Conservation (phyloP, 2,329 filamentous ascomycete species). For the Clonostachys chloroleuca region DNA sequence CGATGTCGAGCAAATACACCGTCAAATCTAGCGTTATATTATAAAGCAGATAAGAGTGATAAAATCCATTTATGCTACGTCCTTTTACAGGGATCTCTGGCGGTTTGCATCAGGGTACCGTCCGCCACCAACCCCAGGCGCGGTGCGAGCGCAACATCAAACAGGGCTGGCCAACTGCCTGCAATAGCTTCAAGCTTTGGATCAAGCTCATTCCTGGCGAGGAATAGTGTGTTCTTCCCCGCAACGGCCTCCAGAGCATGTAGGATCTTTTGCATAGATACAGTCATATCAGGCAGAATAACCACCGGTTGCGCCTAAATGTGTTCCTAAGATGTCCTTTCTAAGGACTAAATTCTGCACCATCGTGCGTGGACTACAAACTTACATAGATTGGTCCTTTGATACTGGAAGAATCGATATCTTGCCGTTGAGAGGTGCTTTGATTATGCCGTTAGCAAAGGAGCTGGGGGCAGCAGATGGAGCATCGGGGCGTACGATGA, state of each 20-base stretch:
- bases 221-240: slow-evolving; percentile 29
- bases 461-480: slow-evolving; percentile 48
- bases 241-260: slow-evolving; percentile 43
- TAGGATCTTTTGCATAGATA: slow-evolving; percentile 44
- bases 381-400: slow-evolving; percentile 39
- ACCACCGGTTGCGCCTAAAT: slow-evolving; percentile 33
- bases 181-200: slow-evolving; percentile 42
- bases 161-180: slow-evolving; percentile 47
- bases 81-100: slow-evolving; percentile 2
- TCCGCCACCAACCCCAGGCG: slow-evolving; percentile 46
- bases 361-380: slow-evolving; percentile 46
- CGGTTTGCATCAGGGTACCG: slow-evolving; percentile 24
- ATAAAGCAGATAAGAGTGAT: too few species aligned
- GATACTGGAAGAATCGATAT: slow-evolving; percentile 41
- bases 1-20: too few species aligned
- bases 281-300: slow-evolving; percentile 44
- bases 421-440: slow-evolving; percentile 44
- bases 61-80: too few species aligned
- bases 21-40: too few species aligned
- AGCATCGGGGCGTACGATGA: slow-evolving; percentile 52
- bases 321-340: slow-evolving; percentile 31
- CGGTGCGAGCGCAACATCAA: slow-evolving; percentile 45
- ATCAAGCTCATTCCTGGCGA: slow-evolving; percentile 41
- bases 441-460: slow-evolving; percentile 58
- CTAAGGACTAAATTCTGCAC: slow-evolving; percentile 42